Evolutionary conservation across 768 basidiomycete species (phyloP).

Genomic region (Mrakia blollopis): DNA sequence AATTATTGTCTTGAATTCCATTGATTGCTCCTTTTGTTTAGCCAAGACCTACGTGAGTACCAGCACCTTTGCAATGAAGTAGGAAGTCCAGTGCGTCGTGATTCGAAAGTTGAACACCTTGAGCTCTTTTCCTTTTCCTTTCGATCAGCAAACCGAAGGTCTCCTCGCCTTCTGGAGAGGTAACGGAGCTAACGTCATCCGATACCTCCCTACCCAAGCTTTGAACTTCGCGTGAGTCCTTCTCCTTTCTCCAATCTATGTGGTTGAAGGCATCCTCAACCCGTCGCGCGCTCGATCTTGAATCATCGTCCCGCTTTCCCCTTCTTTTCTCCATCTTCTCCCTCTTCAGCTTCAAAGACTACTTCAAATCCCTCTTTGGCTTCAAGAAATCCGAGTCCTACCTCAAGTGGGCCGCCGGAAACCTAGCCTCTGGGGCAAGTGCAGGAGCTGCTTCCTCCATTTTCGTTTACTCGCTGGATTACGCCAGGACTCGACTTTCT

Average conservation of each 20-base stretch:
- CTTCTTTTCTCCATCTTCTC: background rate
- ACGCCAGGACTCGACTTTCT: slow-evolving; percentile 97
- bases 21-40: background rate
- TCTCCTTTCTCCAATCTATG: no score
- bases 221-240: slow-evolving; percentile 77
- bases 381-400: slow-evolving; percentile 97
- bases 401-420: slow-evolving; percentile 97
- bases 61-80: background rate
- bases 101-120: background rate
- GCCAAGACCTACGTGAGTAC: background rate
- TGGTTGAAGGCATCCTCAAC: no score
- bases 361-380: slow-evolving; percentile 97
- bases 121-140: background rate
- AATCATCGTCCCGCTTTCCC: background rate
- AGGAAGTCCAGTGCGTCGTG: background rate
- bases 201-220: slow-evolving; percentile 97
- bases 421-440: slow-evolving; percentile 82
- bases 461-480: slow-evolving; percentile 99
- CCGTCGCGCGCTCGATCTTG: no score
- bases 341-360: slow-evolving; percentile 67
- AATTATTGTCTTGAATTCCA: background rate
- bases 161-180: slow-evolving; percentile 94
- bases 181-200: slow-evolving; percentile 99
- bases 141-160: slow-evolving; percentile 56
- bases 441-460: slow-evolving; percentile 97